These are phyloP conservation scores for Lineolata rhizophorae DNA, from an alignment of 495 filamentous ascomycete genomes.

Conservation along the genomic window DNA sequence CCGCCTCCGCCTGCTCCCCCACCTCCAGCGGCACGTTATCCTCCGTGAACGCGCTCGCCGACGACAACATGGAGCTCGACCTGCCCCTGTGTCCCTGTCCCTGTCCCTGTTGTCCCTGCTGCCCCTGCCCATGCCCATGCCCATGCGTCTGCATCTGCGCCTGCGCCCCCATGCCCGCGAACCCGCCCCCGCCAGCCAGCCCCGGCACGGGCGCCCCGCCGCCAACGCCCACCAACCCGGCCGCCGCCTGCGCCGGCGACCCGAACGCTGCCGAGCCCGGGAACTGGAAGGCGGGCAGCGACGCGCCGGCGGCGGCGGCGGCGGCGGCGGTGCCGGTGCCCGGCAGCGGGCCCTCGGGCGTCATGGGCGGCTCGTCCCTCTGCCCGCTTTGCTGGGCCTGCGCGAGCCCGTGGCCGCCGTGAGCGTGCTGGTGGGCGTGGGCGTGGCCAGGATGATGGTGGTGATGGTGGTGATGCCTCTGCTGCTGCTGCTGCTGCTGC, in stretches of 20 bases:
- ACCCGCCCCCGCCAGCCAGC: background rate
- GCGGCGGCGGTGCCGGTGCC: constrained; percentile 8
- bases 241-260: constrained; percentile 9
- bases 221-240: constrained; percentile 5
- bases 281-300: constrained; percentile 14
- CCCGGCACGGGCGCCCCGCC: background rate
- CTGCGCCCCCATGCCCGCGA: background rate
- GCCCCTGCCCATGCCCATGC: constrained; percentile 10
- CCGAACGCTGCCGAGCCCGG: constrained; percentile 7
- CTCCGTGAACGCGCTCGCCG: constrained; percentile 43
- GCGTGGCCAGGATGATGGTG: too few species aligned
- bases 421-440: constrained; percentile 2
- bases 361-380: too few species aligned
- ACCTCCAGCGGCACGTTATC: too few species aligned
- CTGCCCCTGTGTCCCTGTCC: constrained; percentile 22
- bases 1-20: too few species aligned
- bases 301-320: constrained; percentile 6
- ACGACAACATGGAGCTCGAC: constrained; percentile 45
- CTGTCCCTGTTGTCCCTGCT: constrained; percentile 1
- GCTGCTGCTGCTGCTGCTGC: too few species aligned
- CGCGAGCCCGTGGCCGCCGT: constrained; percentile 8
- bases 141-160: constrained; percentile 4
- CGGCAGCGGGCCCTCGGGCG: constrained; percentile 16
- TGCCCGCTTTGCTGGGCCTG: too few species aligned
- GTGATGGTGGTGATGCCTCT: too few species aligned